Base-by-base conservation (phyloP, 371 early-diverging fungal species). In the Haplosporangium sp. region DNA sequence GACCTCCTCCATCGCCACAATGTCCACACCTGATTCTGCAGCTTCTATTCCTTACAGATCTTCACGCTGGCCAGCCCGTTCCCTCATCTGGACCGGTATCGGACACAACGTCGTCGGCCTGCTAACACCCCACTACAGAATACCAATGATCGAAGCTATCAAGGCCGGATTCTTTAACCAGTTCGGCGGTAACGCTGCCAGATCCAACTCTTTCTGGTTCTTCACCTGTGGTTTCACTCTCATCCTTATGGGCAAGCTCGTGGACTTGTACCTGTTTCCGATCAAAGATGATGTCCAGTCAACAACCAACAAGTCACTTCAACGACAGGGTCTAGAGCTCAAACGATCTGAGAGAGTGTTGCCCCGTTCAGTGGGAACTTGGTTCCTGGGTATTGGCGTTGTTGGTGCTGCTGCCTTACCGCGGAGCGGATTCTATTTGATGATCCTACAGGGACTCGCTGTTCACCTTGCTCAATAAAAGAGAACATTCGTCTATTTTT, bases 1-100 rank as follows among this genome's bases (percentile, higher is more conserved):
- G 18, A 9, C n/a, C n/a, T n/a, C 20, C 18, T 20, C 50, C 16
- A 21, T 18, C 50, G 9, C 20, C 16, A 18, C 18, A 50, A 18
- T 41, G 11, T 18, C 41, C 18, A 9, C 40, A 2, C 36, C 46
- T 16, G 14, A 43, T 1, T 40, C 59, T 8, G n/a, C 46, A 10
- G 21, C 16, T 9, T 8, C 68, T 0, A 13, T 69, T 12, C 76
- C 67, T 4, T 76, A 70, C 56, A 66, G 76, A 20, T 52, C 71
- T 42, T 76, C 76, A 13, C 76, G 67, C 36, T 70, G 70, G 70
- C 76, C 76, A 8, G 71, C 59, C 36, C 76, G 71, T n/a, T 23
- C 63, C 40, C 52, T 70, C 6, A 16, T 70, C 59, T 20, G 10
- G 20, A 62, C 60, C 9, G 76, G 76, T 0, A 13, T 62, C 12